A percentile compares a stretch with the other conserved stretches of the same genome.
These are phyloP conservation scores for Arthroderma sp. DNA, from an alignment of 2,329 filamentous ascomycete species.

Conservation along the genomic window DNA sequence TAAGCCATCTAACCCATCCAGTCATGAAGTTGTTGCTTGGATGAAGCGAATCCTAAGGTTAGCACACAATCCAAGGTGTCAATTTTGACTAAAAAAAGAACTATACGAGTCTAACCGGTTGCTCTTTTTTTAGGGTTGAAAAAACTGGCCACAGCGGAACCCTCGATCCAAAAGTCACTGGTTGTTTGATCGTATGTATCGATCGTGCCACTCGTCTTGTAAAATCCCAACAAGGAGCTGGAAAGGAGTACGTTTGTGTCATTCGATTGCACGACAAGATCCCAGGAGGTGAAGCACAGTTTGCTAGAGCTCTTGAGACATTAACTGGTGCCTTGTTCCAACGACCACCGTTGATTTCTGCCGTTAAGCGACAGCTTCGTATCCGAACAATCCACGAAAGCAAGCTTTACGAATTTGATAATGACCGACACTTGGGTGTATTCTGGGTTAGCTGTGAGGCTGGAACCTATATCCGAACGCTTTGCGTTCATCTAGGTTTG, in stretches of 20 bases:
- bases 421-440: conserved; percentile 89
- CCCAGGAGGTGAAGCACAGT: conserved; percentile 82
- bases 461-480: conserved; percentile 95
- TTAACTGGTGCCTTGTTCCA: conserved; percentile 95
- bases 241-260: conserved; percentile 97
- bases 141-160: conserved; percentile 98
- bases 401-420: conserved; percentile 95
- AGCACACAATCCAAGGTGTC: conserved; percentile 10
- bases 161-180: conserved; percentile 94
- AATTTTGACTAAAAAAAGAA: neutral
- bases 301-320: conserved; percentile 85
- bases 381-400: conserved; percentile 96
- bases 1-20: conserved; percentile 94
- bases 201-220: conserved; percentile 94
- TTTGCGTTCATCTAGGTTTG: conserved; percentile 83
- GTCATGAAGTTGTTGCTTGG: conserved; percentile 98
- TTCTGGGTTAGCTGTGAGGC: conserved; percentile 99
- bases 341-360: conserved; percentile 90
- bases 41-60: conserved; percentile 93
- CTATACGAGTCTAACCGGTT: neutral
- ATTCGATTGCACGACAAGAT: conserved; percentile 92
- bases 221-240: conserved; percentile 96
- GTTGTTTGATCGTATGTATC: conserved; percentile 87
- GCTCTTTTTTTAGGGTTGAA: conserved; percentile 49
- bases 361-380: conserved; percentile 96